Conservation (phyloP, 225 moss, liverwort and hornwort species). For the Sphagnum tenellum region DNA sequence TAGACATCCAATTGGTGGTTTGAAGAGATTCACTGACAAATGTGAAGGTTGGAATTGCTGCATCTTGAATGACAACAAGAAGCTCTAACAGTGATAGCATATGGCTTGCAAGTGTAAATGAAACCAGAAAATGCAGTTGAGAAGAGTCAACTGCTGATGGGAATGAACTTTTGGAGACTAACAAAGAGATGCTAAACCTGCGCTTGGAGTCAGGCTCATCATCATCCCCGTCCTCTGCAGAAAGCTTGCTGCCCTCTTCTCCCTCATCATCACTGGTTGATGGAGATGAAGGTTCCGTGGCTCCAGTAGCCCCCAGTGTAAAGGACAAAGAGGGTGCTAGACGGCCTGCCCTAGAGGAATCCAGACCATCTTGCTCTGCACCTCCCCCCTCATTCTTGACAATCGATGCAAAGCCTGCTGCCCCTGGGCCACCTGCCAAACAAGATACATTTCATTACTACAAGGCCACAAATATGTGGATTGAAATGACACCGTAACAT, state of each 20-base stretch:
- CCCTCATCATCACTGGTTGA: constrained; percentile 58
- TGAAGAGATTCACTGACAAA: no score
- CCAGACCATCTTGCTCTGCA: constrained; percentile 43
- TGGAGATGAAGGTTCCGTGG: constrained; percentile 44
- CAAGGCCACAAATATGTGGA: no score
- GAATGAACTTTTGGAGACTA: background rate
- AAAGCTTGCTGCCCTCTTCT: constrained; percentile 72
- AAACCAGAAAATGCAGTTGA: background rate
- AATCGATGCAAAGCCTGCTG: constrained; percentile 27
- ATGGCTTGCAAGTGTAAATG: background rate
- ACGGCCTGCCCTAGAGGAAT: constrained; percentile 38
- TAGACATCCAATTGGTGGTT: no score
- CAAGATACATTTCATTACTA: background rate
- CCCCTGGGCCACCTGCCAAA: constrained; percentile 12
- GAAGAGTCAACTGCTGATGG: background rate
- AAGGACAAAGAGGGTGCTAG: constrained; percentile 13
- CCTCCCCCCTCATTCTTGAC: constrained; percentile 47
- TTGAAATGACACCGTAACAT: no score
- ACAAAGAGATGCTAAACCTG: constrained; percentile 19
- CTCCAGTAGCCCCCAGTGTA: constrained; percentile 23
- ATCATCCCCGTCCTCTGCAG: constrained; percentile 79
- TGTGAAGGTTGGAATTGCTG: no score
- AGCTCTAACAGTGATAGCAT: no score
- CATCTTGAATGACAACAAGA: no score
- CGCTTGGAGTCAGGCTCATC: constrained; percentile 87